Conservation (phyloP, 2,329 filamentous ascomycete species). For the Hymenoscyphus albidus region DNA sequence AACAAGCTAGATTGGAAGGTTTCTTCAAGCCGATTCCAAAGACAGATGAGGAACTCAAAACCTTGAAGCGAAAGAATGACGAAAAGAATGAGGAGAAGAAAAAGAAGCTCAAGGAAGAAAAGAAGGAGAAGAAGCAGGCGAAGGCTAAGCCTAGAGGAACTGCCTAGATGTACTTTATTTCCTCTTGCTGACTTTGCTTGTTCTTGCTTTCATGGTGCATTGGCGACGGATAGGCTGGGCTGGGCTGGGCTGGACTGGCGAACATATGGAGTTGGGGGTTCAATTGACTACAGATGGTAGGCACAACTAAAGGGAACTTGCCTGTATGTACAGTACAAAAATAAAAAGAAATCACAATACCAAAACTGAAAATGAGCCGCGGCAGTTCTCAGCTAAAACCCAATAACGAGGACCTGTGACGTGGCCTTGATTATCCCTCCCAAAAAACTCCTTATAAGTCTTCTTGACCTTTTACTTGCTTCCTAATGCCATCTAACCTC, state of each 20-base stretch:
- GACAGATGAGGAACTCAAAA: slow-evolving; percentile 79
- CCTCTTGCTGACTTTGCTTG: neutral
- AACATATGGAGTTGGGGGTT: neutral
- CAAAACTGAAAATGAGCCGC: neutral
- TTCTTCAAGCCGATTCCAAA: slow-evolving; percentile 95
- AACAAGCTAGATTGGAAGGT: slow-evolving; percentile 87
- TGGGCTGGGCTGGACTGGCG: neutral
- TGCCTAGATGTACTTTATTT: slow-evolving; percentile 20
- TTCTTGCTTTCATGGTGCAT: neutral
- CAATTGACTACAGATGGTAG: neutral
- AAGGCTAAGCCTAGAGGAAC: slow-evolving; percentile 74
- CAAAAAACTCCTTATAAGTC: too few relatives aligned
- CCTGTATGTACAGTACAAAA: neutral
- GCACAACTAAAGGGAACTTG: neutral
- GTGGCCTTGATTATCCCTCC: too few relatives aligned
- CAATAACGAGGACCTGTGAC: too few relatives aligned
- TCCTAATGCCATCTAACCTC: too few relatives aligned
- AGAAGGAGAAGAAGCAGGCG: slow-evolving; percentile 88
- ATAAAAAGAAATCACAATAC: neutral
- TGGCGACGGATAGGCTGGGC: neutral
- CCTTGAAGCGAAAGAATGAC: slow-evolving; percentile 87
- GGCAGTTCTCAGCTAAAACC: too few relatives aligned
- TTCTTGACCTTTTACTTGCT: too few relatives aligned
- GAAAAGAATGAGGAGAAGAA: slow-evolving; percentile 89
- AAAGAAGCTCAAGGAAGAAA: slow-evolving; percentile 91